Base-by-base conservation (phyloP, 805 yeast species). In the Jamesozyma spencerorum region DNA sequence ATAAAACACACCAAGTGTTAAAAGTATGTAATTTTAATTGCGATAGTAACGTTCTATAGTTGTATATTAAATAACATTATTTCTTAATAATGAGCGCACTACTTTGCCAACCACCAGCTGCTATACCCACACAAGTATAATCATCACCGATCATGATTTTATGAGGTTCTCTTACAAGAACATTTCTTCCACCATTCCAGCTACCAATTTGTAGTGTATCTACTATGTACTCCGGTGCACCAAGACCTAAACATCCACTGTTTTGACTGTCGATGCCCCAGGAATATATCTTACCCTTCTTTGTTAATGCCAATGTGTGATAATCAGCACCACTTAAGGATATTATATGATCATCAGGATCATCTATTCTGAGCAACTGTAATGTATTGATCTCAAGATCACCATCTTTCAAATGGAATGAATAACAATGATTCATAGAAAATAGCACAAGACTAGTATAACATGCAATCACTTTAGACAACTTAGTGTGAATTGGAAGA, bases 41-140 rank as follows among this genome's bases (percentile, higher is more conserved):
- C 10, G 10, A 22, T 22, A 10, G 26, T 22, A 22, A 22, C 10
- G 6, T 10, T 7, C 10, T 22, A 7, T 7, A 22, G 10, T 22
- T 22, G 26, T 22, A 22, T 22, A 6, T 10, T 6, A 10, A 7
- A n/a, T 24, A 11, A 24, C 11, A 31, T 3, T 36, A 37, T 20
- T 36, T 43, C 35, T 50, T 51, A 3, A 53, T 50, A 13, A 75
- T 64, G 39, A 83, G 63, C 1, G 86, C 87, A 34, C 79, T 77
- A 5, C 85, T 73, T 43, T 83, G 92, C 90, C 90, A 83, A 1
- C 92, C 94, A 13, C 78, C 79, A 5, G 88, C 85, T 1, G 83
- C 72, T 27, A 81, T 70, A 0, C 79, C 77, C 17, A 81, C 57
- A 53, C 80, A 76, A 26, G 63, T 61, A 3, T 75, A 75, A 3